Evolutionary conservation across 768 basidiomycete species (phyloP).

Genomic region (Pleurotus eryngii): DNA sequence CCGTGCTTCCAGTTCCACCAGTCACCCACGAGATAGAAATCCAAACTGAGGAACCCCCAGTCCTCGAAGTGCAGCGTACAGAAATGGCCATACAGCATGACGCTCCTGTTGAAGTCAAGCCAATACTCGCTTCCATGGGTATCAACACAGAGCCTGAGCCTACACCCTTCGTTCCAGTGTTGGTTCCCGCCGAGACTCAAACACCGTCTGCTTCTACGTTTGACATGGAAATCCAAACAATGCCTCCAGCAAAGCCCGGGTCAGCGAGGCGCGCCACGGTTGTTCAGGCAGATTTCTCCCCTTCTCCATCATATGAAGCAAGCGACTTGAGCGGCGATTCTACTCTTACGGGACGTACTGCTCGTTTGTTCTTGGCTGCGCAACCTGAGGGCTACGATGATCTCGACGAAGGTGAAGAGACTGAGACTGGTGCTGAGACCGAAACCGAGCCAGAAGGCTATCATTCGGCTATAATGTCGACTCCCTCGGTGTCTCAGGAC

Average conservation of each 20-base stretch:
- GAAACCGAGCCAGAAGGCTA: slow-evolving; percentile 81
- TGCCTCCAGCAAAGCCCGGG: slow-evolving; percentile 4
- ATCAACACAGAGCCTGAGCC: slow-evolving; percentile 35
- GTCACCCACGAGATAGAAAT: slow-evolving; percentile 34
- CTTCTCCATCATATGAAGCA: slow-evolving; percentile 15
- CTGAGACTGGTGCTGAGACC: slow-evolving; percentile 61
- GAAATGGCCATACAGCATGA: slow-evolving; percentile 52
- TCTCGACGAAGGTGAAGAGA: slow-evolving; percentile 49
- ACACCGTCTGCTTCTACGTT: slow-evolving; percentile 9
- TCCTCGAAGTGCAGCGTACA: slow-evolving; percentile 19
- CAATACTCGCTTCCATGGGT: slow-evolving; percentile 27
- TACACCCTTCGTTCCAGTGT: slow-evolving; percentile 16
- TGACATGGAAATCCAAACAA: not conserved
- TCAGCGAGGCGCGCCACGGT: slow-evolving; percentile 39
- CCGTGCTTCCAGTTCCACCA: slow-evolving; percentile 10
- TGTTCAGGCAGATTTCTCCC: slow-evolving; percentile 41
- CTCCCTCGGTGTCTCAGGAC: slow-evolving; percentile 60
- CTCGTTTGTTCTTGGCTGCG: slow-evolving; percentile 31
- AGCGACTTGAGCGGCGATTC: slow-evolving; percentile 31
- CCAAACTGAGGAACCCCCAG: slow-evolving; percentile 40
- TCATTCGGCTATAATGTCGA: slow-evolving; percentile 63
- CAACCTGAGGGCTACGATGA: slow-evolving; percentile 17
- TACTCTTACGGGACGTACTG: slow-evolving; percentile 32
- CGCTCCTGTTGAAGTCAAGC: slow-evolving; percentile 26
- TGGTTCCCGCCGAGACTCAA: slow-evolving; percentile 33